Evolutionary conservation across 306 rosid species (phyloP).

Genomic region (Psophocarpus tetragonolobus): DNA sequence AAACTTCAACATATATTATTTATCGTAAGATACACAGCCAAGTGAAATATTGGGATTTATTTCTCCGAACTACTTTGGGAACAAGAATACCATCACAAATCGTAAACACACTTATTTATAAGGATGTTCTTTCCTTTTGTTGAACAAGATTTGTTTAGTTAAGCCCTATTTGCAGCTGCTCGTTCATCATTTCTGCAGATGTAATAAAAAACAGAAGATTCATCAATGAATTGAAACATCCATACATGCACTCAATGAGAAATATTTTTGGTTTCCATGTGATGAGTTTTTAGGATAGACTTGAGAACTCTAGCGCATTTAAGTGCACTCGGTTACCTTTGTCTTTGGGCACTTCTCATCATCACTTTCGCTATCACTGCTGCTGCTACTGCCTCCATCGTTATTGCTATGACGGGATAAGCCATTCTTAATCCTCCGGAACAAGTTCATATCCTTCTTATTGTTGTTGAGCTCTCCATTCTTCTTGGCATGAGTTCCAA

Average conservation of each 20-base stretch:
- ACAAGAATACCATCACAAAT: conserved; percentile 31
- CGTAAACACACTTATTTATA: conserved; percentile 1
- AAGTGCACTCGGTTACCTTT: conserved; percentile 17
- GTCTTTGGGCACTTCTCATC: conserved; percentile 24
- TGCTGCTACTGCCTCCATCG: conserved; percentile 31
- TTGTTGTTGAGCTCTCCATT: conserved; percentile 34
- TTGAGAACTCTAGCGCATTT: not conserved
- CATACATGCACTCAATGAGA: not conserved
- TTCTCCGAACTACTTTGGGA: conserved; percentile 13
- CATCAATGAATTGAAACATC: not conserved
- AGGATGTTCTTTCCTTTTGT: not conserved
- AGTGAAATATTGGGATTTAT: conserved; percentile 36
- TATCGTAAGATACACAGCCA: conserved; percentile 30
- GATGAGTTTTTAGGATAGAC: not conserved
- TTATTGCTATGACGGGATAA: conserved; percentile 27
- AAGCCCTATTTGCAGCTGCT: conserved; percentile 27
- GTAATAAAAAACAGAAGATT: not conserved
- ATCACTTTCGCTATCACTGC: conserved; percentile 40
- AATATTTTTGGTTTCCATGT: not conserved
- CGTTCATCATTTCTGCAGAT: conserved; percentile 35
- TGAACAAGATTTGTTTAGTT: not conserved
- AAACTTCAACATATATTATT: conserved; percentile 30
- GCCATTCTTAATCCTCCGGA: conserved; percentile 45
- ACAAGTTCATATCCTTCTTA: conserved; percentile 44
- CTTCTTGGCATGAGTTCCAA: conserved; percentile 30